Evolutionary conservation across 306 rosid genomes (phyloP).

Genomic region (Ziziphus jujuba): DNA sequence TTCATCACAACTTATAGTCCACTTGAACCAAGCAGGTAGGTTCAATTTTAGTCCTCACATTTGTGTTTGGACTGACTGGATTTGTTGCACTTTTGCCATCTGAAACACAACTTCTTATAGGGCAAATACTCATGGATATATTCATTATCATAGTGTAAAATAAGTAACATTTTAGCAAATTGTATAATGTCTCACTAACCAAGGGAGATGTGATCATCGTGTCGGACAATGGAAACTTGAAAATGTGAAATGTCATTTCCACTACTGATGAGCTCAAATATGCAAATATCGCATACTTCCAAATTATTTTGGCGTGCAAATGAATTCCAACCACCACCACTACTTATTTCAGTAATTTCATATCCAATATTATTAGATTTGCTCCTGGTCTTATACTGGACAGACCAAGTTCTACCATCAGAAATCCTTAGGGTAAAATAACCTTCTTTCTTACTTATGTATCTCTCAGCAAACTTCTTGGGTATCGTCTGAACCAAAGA

Average conservation of each 20-base stretch:
- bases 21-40: no score
- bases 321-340: constrained; percentile 43
- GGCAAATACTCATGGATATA: no score
- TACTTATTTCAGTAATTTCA: not conserved
- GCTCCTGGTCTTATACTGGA: not conserved
- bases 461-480: not conserved
- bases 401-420: constrained; percentile 25
- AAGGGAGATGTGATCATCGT: not conserved
- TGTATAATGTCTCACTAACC: no score
- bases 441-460: not conserved
- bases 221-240: constrained; percentile 7
- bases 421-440: not conserved
- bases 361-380: not conserved
- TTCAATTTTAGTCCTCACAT: no score
- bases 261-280: constrained; percentile 8
- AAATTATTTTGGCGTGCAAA: constrained; percentile 28
- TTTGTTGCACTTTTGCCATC: no score
- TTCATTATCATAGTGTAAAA: no score
- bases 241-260: constrained; percentile 3
- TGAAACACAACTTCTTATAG: no score
- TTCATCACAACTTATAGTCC: no score
- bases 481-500: constrained; percentile 8
- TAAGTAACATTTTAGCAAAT: no score
- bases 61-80: no score
- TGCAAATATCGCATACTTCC: constrained; percentile 31